Evolutionary conservation across 257 asterid species (phyloP).

Genomic region (Fraxinus excelsior): DNA sequence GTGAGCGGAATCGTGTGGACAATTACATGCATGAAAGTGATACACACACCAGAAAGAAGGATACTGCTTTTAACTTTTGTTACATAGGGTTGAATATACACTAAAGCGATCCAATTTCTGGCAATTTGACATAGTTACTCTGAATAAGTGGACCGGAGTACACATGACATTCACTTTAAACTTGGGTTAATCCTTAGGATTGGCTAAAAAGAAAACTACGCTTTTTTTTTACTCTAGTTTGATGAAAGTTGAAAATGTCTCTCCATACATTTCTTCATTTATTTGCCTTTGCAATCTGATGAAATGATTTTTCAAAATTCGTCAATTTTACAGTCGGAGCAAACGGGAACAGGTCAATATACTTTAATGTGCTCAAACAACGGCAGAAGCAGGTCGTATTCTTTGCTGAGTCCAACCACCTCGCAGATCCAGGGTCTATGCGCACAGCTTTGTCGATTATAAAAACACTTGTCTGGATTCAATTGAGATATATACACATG

Average conservation of each 20-base stretch:
- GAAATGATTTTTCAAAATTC: not conserved
- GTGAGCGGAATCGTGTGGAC: no score
- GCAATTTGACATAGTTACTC: not conserved
- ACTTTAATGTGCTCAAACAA: constrained; percentile 71
- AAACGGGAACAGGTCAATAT: constrained; percentile 55
- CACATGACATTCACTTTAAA: no score
- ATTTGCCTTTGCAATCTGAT: not conserved
- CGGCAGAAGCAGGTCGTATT: constrained; percentile 50
- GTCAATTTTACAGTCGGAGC: constrained; percentile 61
- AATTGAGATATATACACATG: not conserved
- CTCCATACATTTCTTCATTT: not conserved
- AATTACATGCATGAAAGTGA: not conserved
- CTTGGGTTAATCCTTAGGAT: no score
- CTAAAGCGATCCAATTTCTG: not conserved
- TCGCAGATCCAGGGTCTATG: constrained; percentile 77
- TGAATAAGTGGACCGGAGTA: not conserved
- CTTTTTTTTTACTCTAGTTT: not conserved
- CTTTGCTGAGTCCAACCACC: constrained; percentile 45
- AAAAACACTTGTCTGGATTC: not conserved
- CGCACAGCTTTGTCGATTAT: constrained; percentile 70
- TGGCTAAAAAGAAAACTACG: no score
- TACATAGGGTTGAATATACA: no score
- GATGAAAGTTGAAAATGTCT: not conserved
- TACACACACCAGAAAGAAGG: not conserved
- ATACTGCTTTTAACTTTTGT: not conserved